Conservation (phyloP, 257 asterid species). For the Przewalskia tangutica region DNA sequence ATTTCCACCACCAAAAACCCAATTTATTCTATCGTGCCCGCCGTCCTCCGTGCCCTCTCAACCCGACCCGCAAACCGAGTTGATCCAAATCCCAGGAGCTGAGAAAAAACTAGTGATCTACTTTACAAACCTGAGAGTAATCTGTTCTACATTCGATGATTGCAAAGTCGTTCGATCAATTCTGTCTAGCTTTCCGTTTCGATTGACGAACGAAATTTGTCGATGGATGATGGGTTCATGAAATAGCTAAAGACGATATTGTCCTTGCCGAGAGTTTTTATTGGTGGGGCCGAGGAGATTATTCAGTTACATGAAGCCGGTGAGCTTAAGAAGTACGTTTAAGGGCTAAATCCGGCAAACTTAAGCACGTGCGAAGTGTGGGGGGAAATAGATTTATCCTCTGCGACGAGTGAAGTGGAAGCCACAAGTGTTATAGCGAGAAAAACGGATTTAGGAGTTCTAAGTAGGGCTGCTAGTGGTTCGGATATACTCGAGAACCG, state of each 20-base stretch:
- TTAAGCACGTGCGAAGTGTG: constrained; percentile 68
- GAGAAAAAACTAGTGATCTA: constrained; percentile 61
- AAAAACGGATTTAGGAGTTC: constrained; percentile 67
- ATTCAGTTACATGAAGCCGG: constrained; percentile 75
- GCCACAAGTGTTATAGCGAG: constrained; percentile 69
- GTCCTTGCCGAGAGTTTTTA: constrained; percentile 73
- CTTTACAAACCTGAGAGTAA: constrained; percentile 73
- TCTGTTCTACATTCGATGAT: constrained; percentile 78
- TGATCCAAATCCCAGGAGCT: constrained; percentile 50
- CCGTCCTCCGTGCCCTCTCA: constrained; percentile 49
- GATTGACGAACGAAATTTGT: constrained; percentile 80
- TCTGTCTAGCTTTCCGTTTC: constrained; percentile 49
- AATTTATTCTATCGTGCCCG: constrained; percentile 64
- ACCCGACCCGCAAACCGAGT: constrained; percentile 7
- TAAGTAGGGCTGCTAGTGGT: too few relatives aligned
- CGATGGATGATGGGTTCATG: constrained; percentile 69
- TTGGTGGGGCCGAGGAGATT: constrained; percentile 86
- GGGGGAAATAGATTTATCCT: constrained; percentile 69
- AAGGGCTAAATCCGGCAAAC: constrained; percentile 36
- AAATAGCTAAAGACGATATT: constrained; percentile 60
- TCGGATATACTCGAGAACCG: too few relatives aligned
- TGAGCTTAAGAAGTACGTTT: constrained; percentile 59
- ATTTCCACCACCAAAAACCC: constrained; percentile 10
- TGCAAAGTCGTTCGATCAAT: constrained; percentile 61
- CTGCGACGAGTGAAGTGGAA: constrained; percentile 69